A percentile compares a stretch with the other conserved stretches of the same genome.
Conservation (phyloP, 257 asterid genomes). For the Salvia splendens region DNA sequence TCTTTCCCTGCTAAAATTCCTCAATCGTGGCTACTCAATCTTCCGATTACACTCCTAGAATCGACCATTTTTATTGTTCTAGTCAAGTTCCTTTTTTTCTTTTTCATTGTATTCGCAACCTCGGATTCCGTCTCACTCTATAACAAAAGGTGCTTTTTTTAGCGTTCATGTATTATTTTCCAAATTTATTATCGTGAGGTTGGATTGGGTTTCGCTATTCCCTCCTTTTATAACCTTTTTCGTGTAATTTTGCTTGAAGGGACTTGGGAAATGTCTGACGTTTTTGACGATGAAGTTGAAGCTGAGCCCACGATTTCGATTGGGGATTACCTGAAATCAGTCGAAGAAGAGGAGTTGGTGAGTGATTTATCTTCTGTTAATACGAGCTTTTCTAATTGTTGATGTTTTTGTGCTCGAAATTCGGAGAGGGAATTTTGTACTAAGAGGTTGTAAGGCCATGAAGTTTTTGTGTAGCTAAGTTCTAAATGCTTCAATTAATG, state of each 20-base stretch:
- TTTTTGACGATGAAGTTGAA: constrained; percentile 63
- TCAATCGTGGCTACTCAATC: neutral
- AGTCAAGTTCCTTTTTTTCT: neutral
- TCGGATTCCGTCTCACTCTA: constrained; percentile 4
- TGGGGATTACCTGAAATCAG: constrained; percentile 67
- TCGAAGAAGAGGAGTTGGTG: constrained; percentile 86
- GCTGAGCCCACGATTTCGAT: constrained; percentile 73
- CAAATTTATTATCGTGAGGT: neutral
- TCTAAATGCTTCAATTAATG: constrained; percentile 16
- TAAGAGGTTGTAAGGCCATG: too few relatives aligned
- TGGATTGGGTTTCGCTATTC: neutral
- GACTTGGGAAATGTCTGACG: constrained; percentile 59
- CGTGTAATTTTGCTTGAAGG: constrained; percentile 12
- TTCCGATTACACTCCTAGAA: neutral
- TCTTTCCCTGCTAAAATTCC: neutral
- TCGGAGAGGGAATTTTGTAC: neutral
- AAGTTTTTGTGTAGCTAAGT: too few relatives aligned
- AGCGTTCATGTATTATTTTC: neutral
- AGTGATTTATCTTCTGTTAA: neutral
- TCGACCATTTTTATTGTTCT: neutral
- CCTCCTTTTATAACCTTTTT: neutral
- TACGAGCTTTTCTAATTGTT: neutral
- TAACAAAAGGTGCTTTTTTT: neutral
- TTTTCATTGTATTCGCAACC: neutral
- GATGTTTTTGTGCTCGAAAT: neutral